Evolutionary conservation across 768 basidiomycete species (phyloP).

Genomic region (Pisolithus microcarpus): DNA sequence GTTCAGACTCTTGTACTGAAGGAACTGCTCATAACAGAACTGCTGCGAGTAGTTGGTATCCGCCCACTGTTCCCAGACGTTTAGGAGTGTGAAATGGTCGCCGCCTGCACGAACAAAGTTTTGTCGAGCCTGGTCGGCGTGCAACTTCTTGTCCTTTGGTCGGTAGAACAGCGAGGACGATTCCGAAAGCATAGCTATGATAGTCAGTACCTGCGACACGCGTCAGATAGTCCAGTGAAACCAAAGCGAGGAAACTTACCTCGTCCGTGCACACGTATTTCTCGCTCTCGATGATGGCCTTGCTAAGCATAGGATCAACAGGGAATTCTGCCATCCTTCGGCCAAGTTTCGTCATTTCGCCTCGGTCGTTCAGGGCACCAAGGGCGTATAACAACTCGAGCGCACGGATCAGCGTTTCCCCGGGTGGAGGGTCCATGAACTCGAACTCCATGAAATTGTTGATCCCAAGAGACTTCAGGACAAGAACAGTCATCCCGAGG

Average conservation of each 20-base stretch:
- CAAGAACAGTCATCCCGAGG: conserved; percentile 87
- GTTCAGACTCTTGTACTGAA: conserved; percentile 91
- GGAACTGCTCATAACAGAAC: conserved; percentile 92
- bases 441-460: conserved; percentile 98
- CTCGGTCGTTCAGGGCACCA: conserved; percentile 92
- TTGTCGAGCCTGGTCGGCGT: conserved; percentile 95
- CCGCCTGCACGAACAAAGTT: conserved; percentile 95
- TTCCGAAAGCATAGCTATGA: conserved; percentile 95
- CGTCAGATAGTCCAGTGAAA: neutral
- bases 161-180: conserved; percentile 93
- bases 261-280: conserved; percentile 93
- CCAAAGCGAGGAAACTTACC: conserved; percentile 39
- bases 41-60: conserved; percentile 97
- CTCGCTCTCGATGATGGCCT: conserved; percentile 94
- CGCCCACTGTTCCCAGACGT: conserved; percentile 99
- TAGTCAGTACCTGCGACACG: conserved; percentile 71
- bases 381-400: conserved; percentile 91
- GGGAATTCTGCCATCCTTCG: conserved; percentile 98
- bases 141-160: conserved; percentile 96
- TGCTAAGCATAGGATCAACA: conserved; percentile 95
- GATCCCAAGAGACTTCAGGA: conserved; percentile 95
- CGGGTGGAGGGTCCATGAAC: conserved; percentile 96
- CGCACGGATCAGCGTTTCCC: conserved; percentile 94
- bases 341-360: conserved; percentile 95
- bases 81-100: conserved; percentile 95